phyloP scores from a whole-genome alignment of 192 early-diverging fungal species.

The Haplosporangium gracile region DNA sequence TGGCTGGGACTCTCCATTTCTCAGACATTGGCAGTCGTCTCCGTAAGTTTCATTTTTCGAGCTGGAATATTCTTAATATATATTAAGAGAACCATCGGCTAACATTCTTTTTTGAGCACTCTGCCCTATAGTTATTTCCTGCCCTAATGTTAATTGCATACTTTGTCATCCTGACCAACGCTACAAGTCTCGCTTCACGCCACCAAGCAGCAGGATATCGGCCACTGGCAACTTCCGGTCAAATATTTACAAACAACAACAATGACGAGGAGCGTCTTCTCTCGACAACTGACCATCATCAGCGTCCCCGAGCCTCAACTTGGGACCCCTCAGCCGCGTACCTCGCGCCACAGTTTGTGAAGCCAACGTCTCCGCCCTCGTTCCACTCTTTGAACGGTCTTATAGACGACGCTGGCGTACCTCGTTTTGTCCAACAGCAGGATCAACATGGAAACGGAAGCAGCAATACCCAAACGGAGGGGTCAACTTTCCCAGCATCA shows the following conservation, averaged over 20 bases:
- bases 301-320: neutral
- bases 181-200: neutral
- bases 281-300: neutral
- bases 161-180: conserved; percentile 46
- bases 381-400: neutral
- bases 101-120: too few relatives aligned
- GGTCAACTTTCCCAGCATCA: neutral
- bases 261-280: conserved; percentile 12
- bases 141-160: conserved; percentile 47
- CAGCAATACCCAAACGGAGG: neutral
- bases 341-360: neutral
- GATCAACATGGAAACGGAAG: neutral
- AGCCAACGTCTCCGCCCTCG: neutral
- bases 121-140: conserved; percentile 38
- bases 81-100: neutral
- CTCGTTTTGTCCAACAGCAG: neutral
- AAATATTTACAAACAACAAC: neutral
- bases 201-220: conserved; percentile 23
- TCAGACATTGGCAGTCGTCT: conserved; percentile 37
- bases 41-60: conserved; percentile 18
- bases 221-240: conserved; percentile 14
- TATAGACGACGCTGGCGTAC: neutral
- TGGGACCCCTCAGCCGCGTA: neutral
- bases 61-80: too few relatives aligned
- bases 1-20: conserved; percentile 51